phyloP scores from a whole-genome alignment of 352 stramenopile genomes.

The Globisporangium viniferum region DNA sequence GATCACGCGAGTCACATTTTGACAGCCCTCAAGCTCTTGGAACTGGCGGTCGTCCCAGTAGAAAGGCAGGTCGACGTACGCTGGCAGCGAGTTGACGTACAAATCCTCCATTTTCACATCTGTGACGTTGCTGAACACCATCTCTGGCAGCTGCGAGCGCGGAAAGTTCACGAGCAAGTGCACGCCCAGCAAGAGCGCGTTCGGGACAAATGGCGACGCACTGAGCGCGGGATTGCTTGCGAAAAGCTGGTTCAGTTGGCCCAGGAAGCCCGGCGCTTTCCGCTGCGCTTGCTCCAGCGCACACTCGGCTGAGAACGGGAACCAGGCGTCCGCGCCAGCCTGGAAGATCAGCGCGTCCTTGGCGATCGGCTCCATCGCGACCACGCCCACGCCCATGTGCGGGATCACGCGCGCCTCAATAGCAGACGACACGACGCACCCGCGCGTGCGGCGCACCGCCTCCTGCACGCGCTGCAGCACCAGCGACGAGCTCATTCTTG shows the following conservation, averaged over 20 bases:
- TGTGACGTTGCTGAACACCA: conserved; percentile 17
- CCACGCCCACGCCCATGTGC: conserved; percentile 64
- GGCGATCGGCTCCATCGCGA: conserved; percentile 49
- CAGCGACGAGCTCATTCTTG: conserved; percentile 8
- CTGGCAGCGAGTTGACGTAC: conserved; percentile 59
- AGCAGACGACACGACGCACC: conserved; percentile 47
- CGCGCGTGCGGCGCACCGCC: conserved; percentile 43
- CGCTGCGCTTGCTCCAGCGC: conserved; percentile 56
- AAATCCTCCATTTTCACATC: conserved; percentile 33
- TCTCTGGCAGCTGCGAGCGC: conserved; percentile 23
- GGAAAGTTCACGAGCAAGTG: conserved; percentile 67
- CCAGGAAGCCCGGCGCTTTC: conserved; percentile 64
- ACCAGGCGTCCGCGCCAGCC: conserved; percentile 52
- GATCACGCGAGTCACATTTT: conserved; percentile 52
- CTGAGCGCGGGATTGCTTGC: conserved; percentile 27
- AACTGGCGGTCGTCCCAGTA: conserved; percentile 67
- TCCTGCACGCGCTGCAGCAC: conserved; percentile 50
- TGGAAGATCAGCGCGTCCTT: conserved; percentile 66
- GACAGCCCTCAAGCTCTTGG: conserved; percentile 57
- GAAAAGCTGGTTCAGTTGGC: conserved; percentile 52
- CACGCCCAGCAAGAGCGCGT: conserved; percentile 59
- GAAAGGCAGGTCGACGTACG: conserved; percentile 59
- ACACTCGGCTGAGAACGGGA: conserved; percentile 70
- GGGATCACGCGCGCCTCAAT: conserved; percentile 47
- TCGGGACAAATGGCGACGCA: conserved; percentile 48